These are phyloP conservation scores for Coniella lustricola DNA, from an alignment of 2,329 filamentous ascomycete genomes.

Conservation along the genomic window DNA sequence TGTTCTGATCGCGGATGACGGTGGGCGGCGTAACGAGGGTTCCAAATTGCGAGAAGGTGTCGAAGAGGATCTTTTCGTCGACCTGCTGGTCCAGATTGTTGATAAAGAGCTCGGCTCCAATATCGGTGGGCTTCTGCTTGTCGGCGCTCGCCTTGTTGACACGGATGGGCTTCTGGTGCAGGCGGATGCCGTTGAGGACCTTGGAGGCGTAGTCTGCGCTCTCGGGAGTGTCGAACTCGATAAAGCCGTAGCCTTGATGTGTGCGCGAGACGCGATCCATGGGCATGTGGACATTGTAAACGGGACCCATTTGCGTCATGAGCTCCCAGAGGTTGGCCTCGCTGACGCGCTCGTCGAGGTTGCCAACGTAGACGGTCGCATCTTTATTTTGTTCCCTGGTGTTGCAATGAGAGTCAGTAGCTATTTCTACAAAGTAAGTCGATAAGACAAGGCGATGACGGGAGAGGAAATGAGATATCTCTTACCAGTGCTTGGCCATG, in stretches of 20 bases:
- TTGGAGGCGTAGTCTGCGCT: conserved; percentile 95
- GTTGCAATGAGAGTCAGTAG: too few relatives aligned
- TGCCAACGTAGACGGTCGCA: conserved; percentile 95
- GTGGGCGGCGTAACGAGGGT: conserved; percentile 79
- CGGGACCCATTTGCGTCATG: conserved; percentile 95
- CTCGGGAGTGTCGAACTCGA: conserved; percentile 92
- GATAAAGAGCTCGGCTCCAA: conserved; percentile 94
- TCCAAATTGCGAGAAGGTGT: conserved; percentile 88
- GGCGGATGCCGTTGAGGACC: conserved; percentile 90
- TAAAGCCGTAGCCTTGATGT: conserved; percentile 97
- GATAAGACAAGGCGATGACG: too few relatives aligned
- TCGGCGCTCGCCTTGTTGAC: conserved; percentile 92
- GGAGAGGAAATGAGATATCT: background rate
- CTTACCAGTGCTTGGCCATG: conserved; percentile 27
- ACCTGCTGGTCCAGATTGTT: conserved; percentile 93
- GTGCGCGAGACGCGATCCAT: conserved; percentile 96
- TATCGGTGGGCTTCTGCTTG: conserved; percentile 87
- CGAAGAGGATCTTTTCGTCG: conserved; percentile 91
- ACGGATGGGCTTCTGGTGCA: conserved; percentile 90
- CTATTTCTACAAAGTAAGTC: too few relatives aligned
- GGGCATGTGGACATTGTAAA: conserved; percentile 95
- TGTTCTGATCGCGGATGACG: conserved; percentile 83
- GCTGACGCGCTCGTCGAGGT: conserved; percentile 92
- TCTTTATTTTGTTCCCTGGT: conserved; percentile 99
- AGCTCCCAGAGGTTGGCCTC: conserved; percentile 92